Percentiles rank a stretch among this genome's conserved stretches.
These are phyloP conservation scores for Brassica balearica DNA, from an alignment of 441 rosid species.

Conservation along the genomic window DNA sequence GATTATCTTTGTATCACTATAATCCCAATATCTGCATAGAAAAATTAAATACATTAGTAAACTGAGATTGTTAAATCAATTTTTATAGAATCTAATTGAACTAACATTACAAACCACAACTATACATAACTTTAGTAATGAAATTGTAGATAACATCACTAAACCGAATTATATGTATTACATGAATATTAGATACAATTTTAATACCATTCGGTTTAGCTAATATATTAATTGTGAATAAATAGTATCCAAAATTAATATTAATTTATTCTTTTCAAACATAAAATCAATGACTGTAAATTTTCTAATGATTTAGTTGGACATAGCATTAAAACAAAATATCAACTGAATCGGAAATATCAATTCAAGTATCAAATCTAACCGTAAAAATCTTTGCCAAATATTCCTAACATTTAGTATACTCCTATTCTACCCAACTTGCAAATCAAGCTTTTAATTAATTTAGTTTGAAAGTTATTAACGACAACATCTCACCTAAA, in stretches of 20 bases:
- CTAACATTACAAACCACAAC: background rate
- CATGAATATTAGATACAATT: background rate
- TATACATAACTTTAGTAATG: background rate
- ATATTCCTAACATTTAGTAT: no score
- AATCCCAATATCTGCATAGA: background rate
- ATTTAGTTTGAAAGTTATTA: no score
- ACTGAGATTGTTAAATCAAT: background rate
- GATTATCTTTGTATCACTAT: background rate
- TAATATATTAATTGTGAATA: background rate
- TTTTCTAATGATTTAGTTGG: background rate
- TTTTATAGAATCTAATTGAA: background rate
- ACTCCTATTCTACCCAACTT: no score
- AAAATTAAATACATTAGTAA: background rate
- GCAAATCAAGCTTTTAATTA: no score
- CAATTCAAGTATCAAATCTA: no score
- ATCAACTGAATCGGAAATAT: background rate
- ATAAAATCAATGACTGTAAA: background rate
- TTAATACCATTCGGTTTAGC: background rate
- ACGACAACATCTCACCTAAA: no score
- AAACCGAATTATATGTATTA: background rate
- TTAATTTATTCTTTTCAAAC: background rate
- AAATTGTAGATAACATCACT: background rate
- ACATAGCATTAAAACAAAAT: background rate
- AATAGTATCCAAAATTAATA: background rate
- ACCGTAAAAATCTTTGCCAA: no score